phyloP scores from a whole-genome alignment of 2,329 filamentous ascomycete species.

The Penicillium sp. region DNA sequence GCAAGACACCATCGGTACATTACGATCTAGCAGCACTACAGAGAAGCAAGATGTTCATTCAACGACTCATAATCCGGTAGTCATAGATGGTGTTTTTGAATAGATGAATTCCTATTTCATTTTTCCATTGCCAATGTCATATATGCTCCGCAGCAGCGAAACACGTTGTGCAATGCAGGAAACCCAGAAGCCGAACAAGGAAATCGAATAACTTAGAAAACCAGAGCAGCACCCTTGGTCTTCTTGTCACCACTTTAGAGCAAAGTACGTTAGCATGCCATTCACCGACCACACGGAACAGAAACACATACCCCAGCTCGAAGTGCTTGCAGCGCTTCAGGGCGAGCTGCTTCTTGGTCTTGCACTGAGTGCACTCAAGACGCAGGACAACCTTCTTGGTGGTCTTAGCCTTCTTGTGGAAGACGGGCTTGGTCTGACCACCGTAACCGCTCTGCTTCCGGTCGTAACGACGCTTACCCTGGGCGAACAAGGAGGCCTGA shows the following conservation, averaged over 20 bases:
- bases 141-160: constrained; percentile 37
- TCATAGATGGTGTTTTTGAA: constrained; percentile 39
- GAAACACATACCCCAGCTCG: constrained; percentile 83
- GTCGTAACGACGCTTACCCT: constrained; percentile 99
- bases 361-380: constrained; percentile 96
- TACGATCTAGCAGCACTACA: constrained; percentile 4
- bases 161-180: constrained; percentile 42
- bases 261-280: constrained; percentile 46
- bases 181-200: constrained; percentile 46
- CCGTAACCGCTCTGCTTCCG: constrained; percentile 99
- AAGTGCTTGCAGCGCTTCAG: constrained; percentile 99
- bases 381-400: constrained; percentile 99
- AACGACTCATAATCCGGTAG: constrained; percentile 37
- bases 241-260: constrained; percentile 96
- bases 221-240: constrained; percentile 99
- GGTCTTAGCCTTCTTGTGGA: constrained; percentile 99
- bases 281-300: background rate
- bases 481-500: constrained; percentile 86
- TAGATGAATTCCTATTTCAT: constrained; percentile 46
- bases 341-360: constrained; percentile 96
- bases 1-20: background rate
- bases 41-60: constrained; percentile 3
- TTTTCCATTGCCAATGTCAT: constrained; percentile 46
- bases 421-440: constrained; percentile 99
- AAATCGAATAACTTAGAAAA: constrained; percentile 76